Conservation (phyloP, 768 basidiomycete genomes). For the Suillus sp. region DNA sequence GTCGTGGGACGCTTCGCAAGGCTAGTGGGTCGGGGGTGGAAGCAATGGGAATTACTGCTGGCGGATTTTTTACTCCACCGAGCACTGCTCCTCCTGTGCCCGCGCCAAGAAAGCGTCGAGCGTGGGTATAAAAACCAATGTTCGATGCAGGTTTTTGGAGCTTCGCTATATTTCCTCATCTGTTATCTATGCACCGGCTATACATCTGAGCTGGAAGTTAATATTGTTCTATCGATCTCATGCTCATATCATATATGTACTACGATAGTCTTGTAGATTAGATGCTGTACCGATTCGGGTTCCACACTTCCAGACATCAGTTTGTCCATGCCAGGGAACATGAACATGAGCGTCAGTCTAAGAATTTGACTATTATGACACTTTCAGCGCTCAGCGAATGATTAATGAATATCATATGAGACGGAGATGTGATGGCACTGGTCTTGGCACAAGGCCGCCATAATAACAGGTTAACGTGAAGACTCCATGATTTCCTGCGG, state of each 20-base stretch:
- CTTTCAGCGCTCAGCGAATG: background rate
- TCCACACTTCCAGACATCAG: background rate
- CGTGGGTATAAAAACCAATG: background rate
- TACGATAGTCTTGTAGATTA: background rate
- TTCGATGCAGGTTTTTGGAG: background rate
- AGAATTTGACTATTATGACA: background rate
- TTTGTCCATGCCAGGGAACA: background rate
- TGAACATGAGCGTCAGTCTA: background rate
- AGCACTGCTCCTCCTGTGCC: constrained; percentile 33
- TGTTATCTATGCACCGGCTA: background rate
- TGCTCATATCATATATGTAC: constrained; percentile 1
- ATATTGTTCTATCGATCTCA: background rate
- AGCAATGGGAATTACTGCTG: constrained; percentile 72
- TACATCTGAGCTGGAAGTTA: background rate
- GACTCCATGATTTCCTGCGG: background rate
- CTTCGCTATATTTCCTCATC: no score
- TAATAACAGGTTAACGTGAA: background rate
- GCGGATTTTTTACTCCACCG: constrained; percentile 75
- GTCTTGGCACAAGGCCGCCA: background rate
- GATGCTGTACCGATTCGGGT: background rate
- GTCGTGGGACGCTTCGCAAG: constrained; percentile 63
- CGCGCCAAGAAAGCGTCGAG: constrained; percentile 4
- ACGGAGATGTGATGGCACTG: background rate
- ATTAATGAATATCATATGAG: background rate
- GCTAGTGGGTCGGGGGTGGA: constrained; percentile 73